phyloP scores from a whole-genome alignment of 2,329 filamentous ascomycete species.

The Lasiodiplodia theobromae region DNA sequence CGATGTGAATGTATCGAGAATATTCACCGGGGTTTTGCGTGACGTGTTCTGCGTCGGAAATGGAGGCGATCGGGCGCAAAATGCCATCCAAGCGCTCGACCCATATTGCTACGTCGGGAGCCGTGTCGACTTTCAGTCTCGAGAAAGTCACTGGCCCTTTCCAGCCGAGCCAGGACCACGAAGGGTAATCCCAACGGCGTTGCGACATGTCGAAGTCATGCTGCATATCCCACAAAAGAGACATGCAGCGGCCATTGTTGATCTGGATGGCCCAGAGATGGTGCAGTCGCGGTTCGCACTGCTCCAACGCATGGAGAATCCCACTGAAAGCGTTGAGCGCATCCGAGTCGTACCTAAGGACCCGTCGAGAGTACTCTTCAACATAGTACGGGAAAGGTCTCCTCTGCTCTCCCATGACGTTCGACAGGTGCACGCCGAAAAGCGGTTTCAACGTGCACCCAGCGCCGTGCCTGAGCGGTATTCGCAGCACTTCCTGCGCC shows the following conservation, averaged over 20 bases:
- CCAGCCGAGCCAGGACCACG: slow-evolving; percentile 6
- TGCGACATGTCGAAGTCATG: neutral
- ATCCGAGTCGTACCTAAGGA: neutral
- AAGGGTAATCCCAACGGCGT: neutral
- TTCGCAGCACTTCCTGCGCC: neutral
- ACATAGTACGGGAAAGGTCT: neutral
- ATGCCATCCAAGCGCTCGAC: neutral
- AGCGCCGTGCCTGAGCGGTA: neutral
- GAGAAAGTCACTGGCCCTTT: neutral
- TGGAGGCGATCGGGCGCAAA: neutral
- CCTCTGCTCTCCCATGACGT: neutral
- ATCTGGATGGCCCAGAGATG: neutral
- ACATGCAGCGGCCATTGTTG: neutral
- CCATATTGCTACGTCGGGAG: neutral
- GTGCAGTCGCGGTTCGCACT: neutral
- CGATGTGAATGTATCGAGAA: neutral
- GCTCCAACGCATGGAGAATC: neutral
- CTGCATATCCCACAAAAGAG: neutral
- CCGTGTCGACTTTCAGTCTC: neutral
- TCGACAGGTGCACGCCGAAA: slow-evolving; percentile 1
- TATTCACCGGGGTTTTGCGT: neutral
- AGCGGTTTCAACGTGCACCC: slow-evolving; percentile 1
- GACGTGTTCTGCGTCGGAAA: neutral
- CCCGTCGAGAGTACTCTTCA: slow-evolving; percentile 1
- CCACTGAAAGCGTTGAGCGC: slow-evolving; percentile 12